A percentile compares a stretch with the other conserved stretches of the same genome.
These are phyloP conservation scores for Maudiozyma saulgeensis DNA, from an alignment of 805 yeast species.

Conservation along the genomic window DNA sequence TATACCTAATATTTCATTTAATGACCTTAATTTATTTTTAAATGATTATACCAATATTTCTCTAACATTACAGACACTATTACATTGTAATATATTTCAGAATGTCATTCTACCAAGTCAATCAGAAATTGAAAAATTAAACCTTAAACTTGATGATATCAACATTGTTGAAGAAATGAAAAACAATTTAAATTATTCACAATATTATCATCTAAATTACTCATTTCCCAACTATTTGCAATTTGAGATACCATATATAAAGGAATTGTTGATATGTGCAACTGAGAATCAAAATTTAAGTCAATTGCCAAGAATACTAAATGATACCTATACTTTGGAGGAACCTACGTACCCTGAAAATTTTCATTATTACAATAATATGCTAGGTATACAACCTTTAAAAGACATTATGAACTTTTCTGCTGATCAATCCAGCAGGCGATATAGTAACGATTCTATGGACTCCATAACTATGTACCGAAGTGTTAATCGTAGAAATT, in stretches of 20 bases:
- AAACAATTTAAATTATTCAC: not conserved
- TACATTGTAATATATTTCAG: constrained; percentile 16
- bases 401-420: constrained; percentile 17
- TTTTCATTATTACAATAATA: constrained; percentile 5
- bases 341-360: not conserved
- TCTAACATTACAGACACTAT: constrained; percentile 9
- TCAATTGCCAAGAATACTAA: too few relatives aligned
- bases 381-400: constrained; percentile 19
- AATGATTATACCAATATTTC: not conserved
- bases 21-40: not conserved
- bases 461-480: not conserved
- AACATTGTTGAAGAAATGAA: constrained; percentile 2
- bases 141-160: constrained; percentile 8
- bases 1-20: not conserved
- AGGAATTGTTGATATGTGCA: not conserved
- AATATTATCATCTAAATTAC: not conserved
- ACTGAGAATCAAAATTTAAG: too few relatives aligned
- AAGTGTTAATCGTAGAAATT: too few relatives aligned
- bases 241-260: not conserved
- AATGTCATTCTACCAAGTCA: constrained; percentile 10
- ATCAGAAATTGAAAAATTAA: constrained; percentile 1
- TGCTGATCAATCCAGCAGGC: constrained; percentile 13
- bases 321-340: too few relatives aligned
- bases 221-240: not conserved
- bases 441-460: constrained; percentile 13